phyloP scores from a whole-genome alignment of 2,329 filamentous ascomycete genomes.

The Pezizomycotina sp. region DNA sequence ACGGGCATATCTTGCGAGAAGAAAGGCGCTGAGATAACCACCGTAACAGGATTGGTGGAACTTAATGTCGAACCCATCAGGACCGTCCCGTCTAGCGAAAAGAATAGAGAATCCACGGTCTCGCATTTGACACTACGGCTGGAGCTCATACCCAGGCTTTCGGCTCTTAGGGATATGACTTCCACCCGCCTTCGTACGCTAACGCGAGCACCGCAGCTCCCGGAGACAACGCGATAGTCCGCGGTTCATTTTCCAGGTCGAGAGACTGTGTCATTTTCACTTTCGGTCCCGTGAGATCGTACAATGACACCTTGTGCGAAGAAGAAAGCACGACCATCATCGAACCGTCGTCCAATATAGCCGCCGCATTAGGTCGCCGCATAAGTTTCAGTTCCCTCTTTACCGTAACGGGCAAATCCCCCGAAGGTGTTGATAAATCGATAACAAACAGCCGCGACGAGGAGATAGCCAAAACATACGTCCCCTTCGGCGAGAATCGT shows the following conservation, averaged over 20 bases:
- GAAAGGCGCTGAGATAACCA: conserved; percentile 64
- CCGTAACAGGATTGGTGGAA: conserved; percentile 48
- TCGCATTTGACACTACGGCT: conserved; percentile 64
- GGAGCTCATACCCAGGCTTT: conserved; percentile 43
- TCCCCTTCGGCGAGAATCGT: conserved; percentile 62
- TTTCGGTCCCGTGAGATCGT: conserved; percentile 48
- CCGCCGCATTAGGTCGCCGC: conserved; percentile 56
- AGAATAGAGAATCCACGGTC: conserved; percentile 54
- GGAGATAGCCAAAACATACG: conserved; percentile 62
- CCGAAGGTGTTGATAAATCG: conserved; percentile 41
- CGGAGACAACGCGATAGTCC: conserved; percentile 63
- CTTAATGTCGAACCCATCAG: conserved; percentile 58
- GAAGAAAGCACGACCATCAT: conserved; percentile 64
- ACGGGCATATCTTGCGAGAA: conserved; percentile 45
- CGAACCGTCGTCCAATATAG: conserved; percentile 61
- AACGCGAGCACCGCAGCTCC: conserved; percentile 68
- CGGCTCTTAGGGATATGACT: conserved; percentile 55
- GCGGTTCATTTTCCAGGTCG: conserved; percentile 59
- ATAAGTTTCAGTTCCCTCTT: conserved; percentile 65
- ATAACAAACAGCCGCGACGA: conserved; percentile 71
- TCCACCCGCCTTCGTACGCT: conserved; percentile 79
- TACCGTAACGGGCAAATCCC: conserved; percentile 36
- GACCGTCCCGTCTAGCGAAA: conserved; percentile 63
- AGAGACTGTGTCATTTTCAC: conserved; percentile 59
- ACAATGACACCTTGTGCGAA: conserved; percentile 74